Evolutionary conservation across 148 eudicot species (phyloP).

Genomic region (Rhododendron ferrugineum): DNA sequence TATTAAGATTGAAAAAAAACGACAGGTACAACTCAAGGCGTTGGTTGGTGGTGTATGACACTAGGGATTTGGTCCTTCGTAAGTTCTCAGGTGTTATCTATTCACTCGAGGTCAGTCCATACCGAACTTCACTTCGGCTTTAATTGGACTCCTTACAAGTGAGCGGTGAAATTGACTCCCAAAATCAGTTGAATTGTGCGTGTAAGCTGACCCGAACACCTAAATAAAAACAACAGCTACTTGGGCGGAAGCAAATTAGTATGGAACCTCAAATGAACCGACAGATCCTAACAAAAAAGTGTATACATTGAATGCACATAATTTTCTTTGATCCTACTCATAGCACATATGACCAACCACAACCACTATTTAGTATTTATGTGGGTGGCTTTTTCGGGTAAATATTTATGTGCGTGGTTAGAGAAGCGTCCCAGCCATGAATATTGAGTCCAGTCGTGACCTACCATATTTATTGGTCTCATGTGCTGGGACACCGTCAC

Average conservation of each 20-base stretch:
- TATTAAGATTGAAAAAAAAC: too few relatives aligned
- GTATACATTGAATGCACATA: not conserved
- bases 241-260: not conserved
- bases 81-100: too few relatives aligned
- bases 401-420: not conserved
- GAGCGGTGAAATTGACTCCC: not conserved
- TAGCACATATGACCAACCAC: not conserved
- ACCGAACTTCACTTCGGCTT: accelerated
- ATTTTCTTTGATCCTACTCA: not conserved
- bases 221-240: not conserved
- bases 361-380: not conserved
- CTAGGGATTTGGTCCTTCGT: not conserved
- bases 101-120: accelerated
- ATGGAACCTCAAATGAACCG: not conserved
- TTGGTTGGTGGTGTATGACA: too few relatives aligned
- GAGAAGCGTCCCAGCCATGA: not conserved
- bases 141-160: too few relatives aligned
- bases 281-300: not conserved
- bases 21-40: not conserved
- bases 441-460: not conserved
- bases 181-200: too few relatives aligned
- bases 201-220: too few relatives aligned
- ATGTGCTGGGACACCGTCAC: not conserved
- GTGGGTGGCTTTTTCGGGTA: not conserved
- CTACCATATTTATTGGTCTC: not conserved